These are phyloP conservation scores for Aspergillus aculeatinus DNA, from an alignment of 2,329 filamentous ascomycete genomes.

Conservation along the genomic window DNA sequence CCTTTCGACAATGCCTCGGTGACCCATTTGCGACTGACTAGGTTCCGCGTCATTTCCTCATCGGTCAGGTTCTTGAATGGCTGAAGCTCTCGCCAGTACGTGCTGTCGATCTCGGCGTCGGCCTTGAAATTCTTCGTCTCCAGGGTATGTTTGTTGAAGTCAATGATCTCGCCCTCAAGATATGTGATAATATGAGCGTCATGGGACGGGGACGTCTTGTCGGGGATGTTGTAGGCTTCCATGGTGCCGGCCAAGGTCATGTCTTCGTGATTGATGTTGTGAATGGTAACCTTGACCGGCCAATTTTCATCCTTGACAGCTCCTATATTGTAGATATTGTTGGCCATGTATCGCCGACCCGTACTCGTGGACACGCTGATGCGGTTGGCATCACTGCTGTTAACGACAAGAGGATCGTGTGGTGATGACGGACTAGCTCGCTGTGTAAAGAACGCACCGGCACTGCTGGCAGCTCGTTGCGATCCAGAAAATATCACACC, in stretches of 20 bases:
- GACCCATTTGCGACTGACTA: constrained; percentile 47
- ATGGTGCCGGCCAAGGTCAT: constrained; percentile 68
- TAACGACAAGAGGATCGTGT: constrained; percentile 36
- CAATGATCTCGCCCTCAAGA: constrained; percentile 68
- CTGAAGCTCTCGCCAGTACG: constrained; percentile 50
- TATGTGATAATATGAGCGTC: constrained; percentile 61
- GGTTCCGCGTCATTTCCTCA: constrained; percentile 44
- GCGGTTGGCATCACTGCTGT: constrained; percentile 33
- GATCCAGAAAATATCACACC: constrained; percentile 62
- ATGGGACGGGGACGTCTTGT: constrained; percentile 45
- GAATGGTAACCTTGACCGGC: constrained; percentile 67
- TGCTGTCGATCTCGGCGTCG: constrained; percentile 47
- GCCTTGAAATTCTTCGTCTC: constrained; percentile 50
- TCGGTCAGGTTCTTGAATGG: constrained; percentile 49
- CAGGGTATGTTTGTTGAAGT: constrained; percentile 54
- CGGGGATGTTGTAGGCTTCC: constrained; percentile 68
- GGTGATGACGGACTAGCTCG: constrained; percentile 28
- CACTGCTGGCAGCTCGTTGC: constrained; percentile 54
- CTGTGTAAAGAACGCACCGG: constrained; percentile 30
- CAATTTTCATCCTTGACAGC: constrained; percentile 56
- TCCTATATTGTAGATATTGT: constrained; percentile 24
- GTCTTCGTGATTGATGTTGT: constrained; percentile 58
- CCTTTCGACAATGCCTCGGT: constrained; percentile 42
- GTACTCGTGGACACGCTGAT: constrained; percentile 39
- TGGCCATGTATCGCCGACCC: constrained; percentile 38